Evolutionary conservation across 768 basidiomycete genomes (phyloP).

Genomic region (Sarcodon sp.): DNA sequence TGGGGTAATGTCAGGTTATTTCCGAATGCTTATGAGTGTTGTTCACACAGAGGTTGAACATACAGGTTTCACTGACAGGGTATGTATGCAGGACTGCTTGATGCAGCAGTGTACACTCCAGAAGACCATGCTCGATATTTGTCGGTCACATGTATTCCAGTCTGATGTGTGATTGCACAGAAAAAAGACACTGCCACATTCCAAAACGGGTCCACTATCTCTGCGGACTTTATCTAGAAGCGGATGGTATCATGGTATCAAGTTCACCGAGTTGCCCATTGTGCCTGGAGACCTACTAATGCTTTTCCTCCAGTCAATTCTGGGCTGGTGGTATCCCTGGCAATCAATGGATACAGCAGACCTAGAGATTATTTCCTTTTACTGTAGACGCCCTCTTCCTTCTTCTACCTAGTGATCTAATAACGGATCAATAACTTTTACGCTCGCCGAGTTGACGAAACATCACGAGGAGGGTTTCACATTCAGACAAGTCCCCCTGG

Average conservation of each 20-base stretch:
- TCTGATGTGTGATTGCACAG: not conserved
- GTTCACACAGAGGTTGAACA: too few relatives aligned
- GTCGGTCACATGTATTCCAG: slow-evolving; percentile 16
- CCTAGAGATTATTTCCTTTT: slow-evolving; percentile 19
- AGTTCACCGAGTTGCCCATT: slow-evolving; percentile 1
- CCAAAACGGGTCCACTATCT: slow-evolving; percentile 13
- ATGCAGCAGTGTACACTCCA: slow-evolving; percentile 12
- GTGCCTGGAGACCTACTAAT: too few relatives aligned
- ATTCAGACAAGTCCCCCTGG: slow-evolving; percentile 18
- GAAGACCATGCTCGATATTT: slow-evolving; percentile 14
- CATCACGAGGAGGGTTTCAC: slow-evolving; percentile 20
- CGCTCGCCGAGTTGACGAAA: slow-evolving; percentile 21
- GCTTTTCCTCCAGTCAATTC: slow-evolving; percentile 18
- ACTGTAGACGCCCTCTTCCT: slow-evolving; percentile 9
- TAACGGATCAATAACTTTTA: slow-evolving; percentile 12
- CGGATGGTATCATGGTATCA: slow-evolving; percentile 21
- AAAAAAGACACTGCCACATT: slow-evolving; percentile 14
- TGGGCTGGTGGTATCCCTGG: slow-evolving; percentile 19
- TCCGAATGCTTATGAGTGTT: too few relatives aligned
- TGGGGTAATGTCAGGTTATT: not conserved
- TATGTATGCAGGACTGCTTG: slow-evolving; percentile 16
- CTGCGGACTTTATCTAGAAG: slow-evolving; percentile 19
- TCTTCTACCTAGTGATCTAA: not conserved
- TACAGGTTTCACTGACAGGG: not conserved
- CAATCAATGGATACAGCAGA: slow-evolving; percentile 16